These are phyloP conservation scores for Gossypium gossypioides DNA, from an alignment of 441 rosid species.

Conservation along the genomic window DNA sequence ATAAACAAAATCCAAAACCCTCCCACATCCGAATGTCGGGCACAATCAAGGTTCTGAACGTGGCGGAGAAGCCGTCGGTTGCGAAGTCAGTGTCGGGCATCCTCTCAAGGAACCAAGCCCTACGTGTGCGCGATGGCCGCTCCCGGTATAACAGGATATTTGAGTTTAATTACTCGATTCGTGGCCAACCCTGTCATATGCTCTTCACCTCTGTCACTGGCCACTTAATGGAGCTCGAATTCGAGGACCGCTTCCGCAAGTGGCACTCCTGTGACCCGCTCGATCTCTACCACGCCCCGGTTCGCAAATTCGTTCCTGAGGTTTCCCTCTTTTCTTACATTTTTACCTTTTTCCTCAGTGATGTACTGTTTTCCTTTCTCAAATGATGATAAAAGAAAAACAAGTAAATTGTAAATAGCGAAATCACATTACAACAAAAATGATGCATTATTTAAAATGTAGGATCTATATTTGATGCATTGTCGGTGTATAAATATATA, in stretches of 20 bases:
- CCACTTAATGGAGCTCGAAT: constrained; percentile 87
- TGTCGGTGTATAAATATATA: not conserved
- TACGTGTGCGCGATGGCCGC: constrained; percentile 72
- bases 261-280: constrained; percentile 95
- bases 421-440: not conserved
- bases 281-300: constrained; percentile 71
- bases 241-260: constrained; percentile 79
- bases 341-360: not conserved
- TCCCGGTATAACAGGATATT: constrained; percentile 85
- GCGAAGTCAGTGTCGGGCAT: constrained; percentile 82
- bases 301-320: constrained; percentile 80
- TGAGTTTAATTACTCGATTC: constrained; percentile 74
- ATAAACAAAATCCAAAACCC: not conserved
- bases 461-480: too few relatives aligned
- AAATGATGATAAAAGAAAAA: not conserved
- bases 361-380: not conserved
- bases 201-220: constrained; percentile 86
- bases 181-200: constrained; percentile 79
- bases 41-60: constrained; percentile 55
- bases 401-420: not conserved
- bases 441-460: not conserved
- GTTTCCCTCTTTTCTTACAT: constrained; percentile 19
- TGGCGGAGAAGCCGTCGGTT: constrained; percentile 97
- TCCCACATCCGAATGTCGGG: constrained; percentile 21
- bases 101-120: constrained; percentile 56